Percentiles rank a stretch among this genome's conserved stretches.
Evolutionary conservation across 208 protist genomes (phyloP).

Genomic region (Novymonas esmeraldas): DNA sequence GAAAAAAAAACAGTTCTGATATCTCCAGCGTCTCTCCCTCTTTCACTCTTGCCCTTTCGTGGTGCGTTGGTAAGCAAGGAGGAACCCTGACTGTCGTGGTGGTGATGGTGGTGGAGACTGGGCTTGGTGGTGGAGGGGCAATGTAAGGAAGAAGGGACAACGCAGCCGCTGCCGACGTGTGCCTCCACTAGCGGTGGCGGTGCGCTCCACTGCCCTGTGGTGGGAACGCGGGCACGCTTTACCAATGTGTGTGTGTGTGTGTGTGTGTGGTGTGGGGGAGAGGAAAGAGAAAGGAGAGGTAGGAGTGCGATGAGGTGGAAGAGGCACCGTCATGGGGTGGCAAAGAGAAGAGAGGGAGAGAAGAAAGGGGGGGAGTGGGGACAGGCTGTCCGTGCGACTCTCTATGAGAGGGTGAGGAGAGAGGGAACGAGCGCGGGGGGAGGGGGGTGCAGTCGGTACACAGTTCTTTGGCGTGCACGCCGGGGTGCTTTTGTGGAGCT

Average conservation of each 20-base stretch:
- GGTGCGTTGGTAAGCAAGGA: too few species aligned
- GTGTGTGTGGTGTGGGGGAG: background rate
- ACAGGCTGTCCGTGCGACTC: too few species aligned
- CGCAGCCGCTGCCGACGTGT: too few species aligned
- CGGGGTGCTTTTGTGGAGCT: background rate
- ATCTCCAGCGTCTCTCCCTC: background rate
- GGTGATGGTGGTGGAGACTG: too few species aligned
- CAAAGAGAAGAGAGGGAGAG: background rate
- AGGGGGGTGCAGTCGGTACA: background rate
- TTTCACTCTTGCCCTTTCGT: background rate
- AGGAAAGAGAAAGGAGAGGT: background rate
- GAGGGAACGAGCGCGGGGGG: background rate
- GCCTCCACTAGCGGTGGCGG: too few species aligned
- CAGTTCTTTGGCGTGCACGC: background rate
- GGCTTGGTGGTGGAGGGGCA: too few species aligned
- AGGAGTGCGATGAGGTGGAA: background rate
- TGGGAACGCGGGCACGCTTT: too few species aligned
- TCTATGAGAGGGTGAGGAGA: background rate
- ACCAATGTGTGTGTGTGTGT: background rate
- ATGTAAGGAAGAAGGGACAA: too few species aligned
- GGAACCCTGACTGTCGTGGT: too few species aligned
- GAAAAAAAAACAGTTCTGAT: too few species aligned
- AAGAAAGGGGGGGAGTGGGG: background rate
- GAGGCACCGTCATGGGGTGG: background rate
- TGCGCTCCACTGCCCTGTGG: too few species aligned